Percentiles rank a stretch among this genome's conserved stretches.
These are phyloP conservation scores for Begonia peltatifolia DNA, from an alignment of 306 rosid genomes.

Conservation along the genomic window DNA sequence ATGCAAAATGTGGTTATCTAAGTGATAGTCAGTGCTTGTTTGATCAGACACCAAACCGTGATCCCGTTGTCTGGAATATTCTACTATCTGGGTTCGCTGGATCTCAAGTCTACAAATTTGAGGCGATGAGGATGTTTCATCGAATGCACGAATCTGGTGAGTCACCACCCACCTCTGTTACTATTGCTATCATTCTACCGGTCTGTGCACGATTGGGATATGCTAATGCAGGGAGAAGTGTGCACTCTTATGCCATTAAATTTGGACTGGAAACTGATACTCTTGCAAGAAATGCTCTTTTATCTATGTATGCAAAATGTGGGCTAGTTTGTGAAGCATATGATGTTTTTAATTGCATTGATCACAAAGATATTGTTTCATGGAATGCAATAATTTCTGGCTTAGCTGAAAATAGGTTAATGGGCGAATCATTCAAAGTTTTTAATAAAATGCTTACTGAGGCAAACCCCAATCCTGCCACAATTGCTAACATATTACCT, in stretches of 20 bases:
- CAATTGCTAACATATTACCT: slow-evolving; percentile 58
- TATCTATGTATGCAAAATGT: slow-evolving; percentile 74
- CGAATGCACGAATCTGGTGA: slow-evolving; percentile 38
- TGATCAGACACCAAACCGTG: slow-evolving; percentile 30
- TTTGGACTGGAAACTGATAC: slow-evolving; percentile 51
- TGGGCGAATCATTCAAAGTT: slow-evolving; percentile 32
- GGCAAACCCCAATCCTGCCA: slow-evolving; percentile 50
- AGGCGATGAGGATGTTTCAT: slow-evolving; percentile 41
- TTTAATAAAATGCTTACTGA: slow-evolving; percentile 53
- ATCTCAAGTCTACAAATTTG: slow-evolving; percentile 23
- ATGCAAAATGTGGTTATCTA: slow-evolving; percentile 56
- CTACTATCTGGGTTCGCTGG: slow-evolving; percentile 58
- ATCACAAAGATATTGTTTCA: slow-evolving; percentile 58
- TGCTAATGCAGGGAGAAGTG: slow-evolving; percentile 31
- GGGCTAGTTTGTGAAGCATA: slow-evolving; percentile 44
- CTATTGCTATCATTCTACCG: slow-evolving; percentile 55
- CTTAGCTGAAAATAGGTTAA: slow-evolving; percentile 44
- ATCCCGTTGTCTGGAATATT: slow-evolving; percentile 79
- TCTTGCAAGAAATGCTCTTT: slow-evolving; percentile 57
- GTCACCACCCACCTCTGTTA: slow-evolving; percentile 53
- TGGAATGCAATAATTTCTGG: slow-evolving; percentile 90
- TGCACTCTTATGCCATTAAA: slow-evolving; percentile 55
- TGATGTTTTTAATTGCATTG: slow-evolving; percentile 41
- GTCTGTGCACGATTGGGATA: slow-evolving; percentile 51
- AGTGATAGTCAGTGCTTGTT: slow-evolving; percentile 49